Conservation (phyloP, 108 stramenopile species). For the Nitzschia inconspicua region DNA sequence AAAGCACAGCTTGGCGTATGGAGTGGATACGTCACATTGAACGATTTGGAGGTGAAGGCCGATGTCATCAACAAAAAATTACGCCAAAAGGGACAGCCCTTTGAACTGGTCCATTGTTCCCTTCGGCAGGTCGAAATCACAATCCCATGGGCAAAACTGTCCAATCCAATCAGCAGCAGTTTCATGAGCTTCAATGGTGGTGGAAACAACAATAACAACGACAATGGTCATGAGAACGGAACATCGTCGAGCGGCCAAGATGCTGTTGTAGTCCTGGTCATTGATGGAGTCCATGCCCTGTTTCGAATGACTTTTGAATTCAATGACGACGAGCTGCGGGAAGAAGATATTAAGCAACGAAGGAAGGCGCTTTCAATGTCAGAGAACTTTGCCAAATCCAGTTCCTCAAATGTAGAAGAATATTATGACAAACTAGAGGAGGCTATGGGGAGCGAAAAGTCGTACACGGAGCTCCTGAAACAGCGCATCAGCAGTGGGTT, state of each 20-base stretch:
- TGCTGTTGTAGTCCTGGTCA: slow-evolving; percentile 49
- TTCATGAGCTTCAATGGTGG: slow-evolving; percentile 1
- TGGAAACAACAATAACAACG: not conserved
- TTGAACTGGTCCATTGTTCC: slow-evolving; percentile 47
- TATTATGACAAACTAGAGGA: not conserved
- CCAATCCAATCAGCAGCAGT: slow-evolving; percentile 15
- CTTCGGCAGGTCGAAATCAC: slow-evolving; percentile 49
- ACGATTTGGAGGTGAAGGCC: slow-evolving; percentile 40
- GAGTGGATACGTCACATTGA: slow-evolving; percentile 55
- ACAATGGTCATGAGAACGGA: no score
- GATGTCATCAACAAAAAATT: slow-evolving; percentile 42
- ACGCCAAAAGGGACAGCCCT: slow-evolving; percentile 40
- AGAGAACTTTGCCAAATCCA: slow-evolving; percentile 16
- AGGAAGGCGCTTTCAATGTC: slow-evolving; percentile 17
- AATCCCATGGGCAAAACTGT: slow-evolving; percentile 59
- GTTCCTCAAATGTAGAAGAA: not conserved
- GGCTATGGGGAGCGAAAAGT: not conserved
- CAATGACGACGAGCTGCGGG: slow-evolving; percentile 39
- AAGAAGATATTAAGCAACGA: slow-evolving; percentile 29
- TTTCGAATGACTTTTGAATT: slow-evolving; percentile 40
- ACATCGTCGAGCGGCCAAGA: slow-evolving; percentile 9
- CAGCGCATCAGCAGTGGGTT: slow-evolving; percentile 43
- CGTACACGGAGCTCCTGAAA: slow-evolving; percentile 27
- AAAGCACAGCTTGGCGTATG: slow-evolving; percentile 51
- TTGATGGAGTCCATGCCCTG: slow-evolving; percentile 52